These are phyloP conservation scores for Ogataea nakhonphanomensis DNA, from an alignment of 805 yeast genomes.

Conservation along the genomic window DNA sequence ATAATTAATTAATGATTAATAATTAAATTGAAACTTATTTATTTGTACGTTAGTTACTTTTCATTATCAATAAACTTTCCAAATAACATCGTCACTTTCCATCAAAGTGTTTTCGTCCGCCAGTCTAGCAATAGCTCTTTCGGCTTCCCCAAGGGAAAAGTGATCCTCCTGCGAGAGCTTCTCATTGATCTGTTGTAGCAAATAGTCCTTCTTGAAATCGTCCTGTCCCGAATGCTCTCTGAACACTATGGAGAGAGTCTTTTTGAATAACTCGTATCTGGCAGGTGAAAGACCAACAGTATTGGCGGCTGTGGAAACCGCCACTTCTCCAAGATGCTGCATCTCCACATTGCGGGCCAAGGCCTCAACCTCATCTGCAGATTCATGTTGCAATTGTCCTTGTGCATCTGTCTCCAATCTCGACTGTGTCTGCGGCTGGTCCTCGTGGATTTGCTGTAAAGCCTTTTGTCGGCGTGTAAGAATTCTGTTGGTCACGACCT, in stretches of 20 bases:
- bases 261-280: conserved; percentile 45
- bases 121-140: conserved; percentile 41
- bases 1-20: neutral
- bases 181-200: conserved; percentile 24
- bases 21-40: neutral
- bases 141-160: conserved; percentile 41
- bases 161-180: conserved; percentile 43
- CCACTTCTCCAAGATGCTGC: conserved; percentile 15
- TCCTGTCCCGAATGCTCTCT: conserved; percentile 38
- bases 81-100: conserved; percentile 35
- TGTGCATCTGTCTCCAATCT: too few species aligned
- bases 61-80: conserved; percentile 46
- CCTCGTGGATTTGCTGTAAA: conserved; percentile 26
- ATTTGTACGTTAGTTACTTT: too few species aligned
- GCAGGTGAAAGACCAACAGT: conserved; percentile 41
- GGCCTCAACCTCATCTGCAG: conserved; percentile 9
- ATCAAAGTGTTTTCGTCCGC: conserved; percentile 44
- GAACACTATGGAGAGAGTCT: conserved; percentile 45
- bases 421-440: conserved; percentile 6
- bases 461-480: conserved; percentile 22
- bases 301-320: conserved; percentile 2
- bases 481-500: conserved; percentile 15
- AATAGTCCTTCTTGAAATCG: conserved; percentile 26
- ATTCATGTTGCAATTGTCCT: conserved; percentile 11
- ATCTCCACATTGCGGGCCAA: conserved; percentile 25